Base-by-base conservation (phyloP, 1,139 yeast genomes). In the Yamadazyma pseudoaaseri region DNA sequence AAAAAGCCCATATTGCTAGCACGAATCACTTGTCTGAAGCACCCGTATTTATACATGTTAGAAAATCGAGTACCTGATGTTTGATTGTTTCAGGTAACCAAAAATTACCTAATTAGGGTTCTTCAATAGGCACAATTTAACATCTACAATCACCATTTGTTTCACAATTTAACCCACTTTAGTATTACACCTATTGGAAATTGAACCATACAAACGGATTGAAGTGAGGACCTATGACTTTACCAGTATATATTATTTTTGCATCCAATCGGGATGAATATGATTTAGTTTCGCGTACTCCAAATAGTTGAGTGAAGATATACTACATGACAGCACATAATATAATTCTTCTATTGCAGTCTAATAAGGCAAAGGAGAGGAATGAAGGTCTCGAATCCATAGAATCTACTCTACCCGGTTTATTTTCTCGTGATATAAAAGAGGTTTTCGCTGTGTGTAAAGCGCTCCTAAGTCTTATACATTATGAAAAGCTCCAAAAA, bases 331-430 rank as follows among this genome's bases (percentile, higher is more conserved):
- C 27, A 6, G 22, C 20, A 6, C 32, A 23, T 11, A 24, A 21
- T 5, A 24, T 29, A 7, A 22, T 29, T 17, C 23, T 6, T 5
- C 20, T 16, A 5, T 13, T 29, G 16, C 27, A 36, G 26, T 45
- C 49, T 10, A 29, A 34, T 2, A 44, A 42, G 31, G 35, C 35
- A 6, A 37, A 35, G 18, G 48, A 44, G 3, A 35, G 42, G 13
- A 45, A 38, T 27, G 44, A 46, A 16, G 49, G 42, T 3, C 31
- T 46, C 12, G 43, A 36, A 8, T 10, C 5, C 8, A 26, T 41
- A 15, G 41, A 38, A 23, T 25, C 18, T 10, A n/a, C 21, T 6
- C 27, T 35, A 9, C 41, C 41, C 4, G 32, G 34, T 6, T 20
- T 35, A 4, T 33, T 35, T 24, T 35, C 38, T 11, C 10, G 6